Conservation (phyloP, 2,329 filamentous ascomycete species). For the Helminthosporium solani region DNA sequence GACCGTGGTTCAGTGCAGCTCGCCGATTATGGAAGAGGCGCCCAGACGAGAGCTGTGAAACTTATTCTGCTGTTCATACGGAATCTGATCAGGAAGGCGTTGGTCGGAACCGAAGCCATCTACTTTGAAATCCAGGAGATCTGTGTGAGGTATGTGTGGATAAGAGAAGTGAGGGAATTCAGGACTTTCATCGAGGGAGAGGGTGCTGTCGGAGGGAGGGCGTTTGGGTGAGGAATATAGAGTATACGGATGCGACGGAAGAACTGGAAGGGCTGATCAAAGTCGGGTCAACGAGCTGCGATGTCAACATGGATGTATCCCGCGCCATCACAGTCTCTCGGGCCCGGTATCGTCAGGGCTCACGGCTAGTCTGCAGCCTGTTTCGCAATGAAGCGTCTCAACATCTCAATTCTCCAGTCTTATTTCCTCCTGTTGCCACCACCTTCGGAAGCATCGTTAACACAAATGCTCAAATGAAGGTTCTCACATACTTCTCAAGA, state of each 20-base stretch:
- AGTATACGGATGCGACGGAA: neutral
- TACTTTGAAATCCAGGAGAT: conserved; percentile 46
- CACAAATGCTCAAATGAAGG: neutral
- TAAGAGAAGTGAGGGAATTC: conserved; percentile 45
- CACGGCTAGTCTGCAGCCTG: neutral
- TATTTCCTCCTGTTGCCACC: neutral
- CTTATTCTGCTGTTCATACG: conserved; percentile 43
- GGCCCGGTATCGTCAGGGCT: neutral
- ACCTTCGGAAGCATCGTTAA: neutral
- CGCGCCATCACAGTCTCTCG: neutral
- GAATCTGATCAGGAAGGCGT: conserved; percentile 38
- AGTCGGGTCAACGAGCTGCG: neutral
- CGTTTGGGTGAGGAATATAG: neutral
- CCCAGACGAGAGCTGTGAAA: conserved; percentile 38
- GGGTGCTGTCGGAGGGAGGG: neutral
- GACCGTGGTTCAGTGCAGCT: conserved; percentile 2
- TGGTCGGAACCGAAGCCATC: conserved; percentile 32
- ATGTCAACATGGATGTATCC: neutral
- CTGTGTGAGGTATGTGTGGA: conserved; percentile 43
- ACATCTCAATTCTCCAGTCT: neutral
- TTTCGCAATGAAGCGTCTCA: neutral
- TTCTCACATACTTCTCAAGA: neutral
- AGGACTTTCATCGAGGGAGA: conserved; percentile 32
- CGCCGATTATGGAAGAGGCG: conserved; percentile 33
- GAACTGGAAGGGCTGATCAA: neutral